phyloP scores from a whole-genome alignment of 257 asterid genomes.

The Ajuga chamaepitys region DNA sequence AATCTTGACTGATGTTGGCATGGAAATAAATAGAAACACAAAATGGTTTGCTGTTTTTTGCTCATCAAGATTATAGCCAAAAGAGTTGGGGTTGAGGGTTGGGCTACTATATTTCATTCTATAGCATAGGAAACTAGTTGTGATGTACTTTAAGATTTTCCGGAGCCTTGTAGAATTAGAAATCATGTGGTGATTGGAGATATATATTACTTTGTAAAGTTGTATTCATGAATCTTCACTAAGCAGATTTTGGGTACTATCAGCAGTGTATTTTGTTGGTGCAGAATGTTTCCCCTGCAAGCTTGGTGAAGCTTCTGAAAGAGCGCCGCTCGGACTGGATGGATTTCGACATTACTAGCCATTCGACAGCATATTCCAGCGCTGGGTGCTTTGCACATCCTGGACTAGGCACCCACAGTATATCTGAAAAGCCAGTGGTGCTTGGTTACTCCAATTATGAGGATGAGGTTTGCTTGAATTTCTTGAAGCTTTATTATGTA shows the following conservation, averaged over 20 bases:
- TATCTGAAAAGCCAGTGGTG: slow-evolving; percentile 11
- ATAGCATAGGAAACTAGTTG: not conserved
- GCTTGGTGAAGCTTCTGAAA: slow-evolving; percentile 31
- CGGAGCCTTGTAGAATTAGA: not conserved
- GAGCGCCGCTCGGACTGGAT: slow-evolving; percentile 36
- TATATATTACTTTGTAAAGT: not conserved
- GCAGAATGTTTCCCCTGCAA: slow-evolving; percentile 37
- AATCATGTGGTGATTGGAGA: not conserved
- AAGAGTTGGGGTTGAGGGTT: no score
- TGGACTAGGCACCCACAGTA: slow-evolving; percentile 13
- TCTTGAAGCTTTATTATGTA: not conserved
- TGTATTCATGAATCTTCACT: not conserved
- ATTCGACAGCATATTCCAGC: slow-evolving; percentile 20
- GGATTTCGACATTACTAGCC: slow-evolving; percentile 29
- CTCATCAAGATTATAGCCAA: not conserved
- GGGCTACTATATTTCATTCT: not conserved
- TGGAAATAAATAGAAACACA: not conserved
- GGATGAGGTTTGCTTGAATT: slow-evolving; percentile 33
- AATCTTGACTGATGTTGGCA: not conserved
- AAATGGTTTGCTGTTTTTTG: not conserved
- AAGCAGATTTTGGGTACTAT: not conserved
- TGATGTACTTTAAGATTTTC: not conserved
- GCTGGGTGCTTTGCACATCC: slow-evolving; percentile 27
- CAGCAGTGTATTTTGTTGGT: slow-evolving; percentile 4
- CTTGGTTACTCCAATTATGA: slow-evolving; percentile 30